Percentiles rank a stretch among this genome's conserved stretches.
These are phyloP conservation scores for Quercus phellos DNA, from an alignment of 331 rosid species.

Conservation along the genomic window DNA sequence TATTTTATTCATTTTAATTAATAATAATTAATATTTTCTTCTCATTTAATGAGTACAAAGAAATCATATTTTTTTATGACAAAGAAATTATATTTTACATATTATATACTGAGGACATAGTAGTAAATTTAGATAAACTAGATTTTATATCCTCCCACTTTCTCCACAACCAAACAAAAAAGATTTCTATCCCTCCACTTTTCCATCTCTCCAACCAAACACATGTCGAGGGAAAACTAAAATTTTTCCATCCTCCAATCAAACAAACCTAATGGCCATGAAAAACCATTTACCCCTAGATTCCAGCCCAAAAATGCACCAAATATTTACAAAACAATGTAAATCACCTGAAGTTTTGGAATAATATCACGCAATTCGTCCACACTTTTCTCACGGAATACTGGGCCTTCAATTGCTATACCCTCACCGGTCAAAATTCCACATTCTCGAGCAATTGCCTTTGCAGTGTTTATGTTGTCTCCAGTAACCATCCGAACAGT, in stretches of 20 bases:
- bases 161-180: too few relatives aligned
- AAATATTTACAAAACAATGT: constrained; percentile 5
- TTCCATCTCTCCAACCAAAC: too few relatives aligned
- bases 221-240: rapidly evolving
- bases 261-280: background rate
- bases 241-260: too few relatives aligned
- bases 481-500: constrained; percentile 95
- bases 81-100: too few relatives aligned
- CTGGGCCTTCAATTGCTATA: constrained; percentile 93
- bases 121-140: too few relatives aligned
- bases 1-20: too few relatives aligned
- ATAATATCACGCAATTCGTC: constrained; percentile 56
- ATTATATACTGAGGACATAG: too few relatives aligned
- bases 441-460: constrained; percentile 97
- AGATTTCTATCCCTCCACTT: too few relatives aligned
- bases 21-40: too few relatives aligned
- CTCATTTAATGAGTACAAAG: too few relatives aligned
- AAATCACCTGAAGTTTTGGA: constrained; percentile 78
- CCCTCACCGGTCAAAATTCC: constrained; percentile 84
- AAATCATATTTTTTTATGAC: too few relatives aligned
- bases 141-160: too few relatives aligned
- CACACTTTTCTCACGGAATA: constrained; percentile 70
- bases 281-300: background rate
- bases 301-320: background rate
- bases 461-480: constrained; percentile 92